A percentile compares a stretch with the other conserved stretches of the same genome.
phyloP scores from a whole-genome alignment of 2,329 filamentous ascomycete genomes.

The Colletotrichum lini region DNA sequence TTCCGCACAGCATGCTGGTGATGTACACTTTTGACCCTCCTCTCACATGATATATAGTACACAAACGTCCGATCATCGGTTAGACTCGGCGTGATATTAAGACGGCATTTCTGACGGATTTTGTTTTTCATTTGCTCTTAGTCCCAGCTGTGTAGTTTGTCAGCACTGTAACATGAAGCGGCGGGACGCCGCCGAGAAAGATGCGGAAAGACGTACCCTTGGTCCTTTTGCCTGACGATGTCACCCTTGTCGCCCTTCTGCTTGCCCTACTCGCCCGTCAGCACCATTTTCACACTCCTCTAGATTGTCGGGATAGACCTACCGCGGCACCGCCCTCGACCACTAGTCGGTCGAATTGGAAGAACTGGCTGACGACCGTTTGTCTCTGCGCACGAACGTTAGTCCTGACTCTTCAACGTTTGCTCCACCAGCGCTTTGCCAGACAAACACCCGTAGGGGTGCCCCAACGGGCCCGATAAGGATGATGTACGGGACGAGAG shows the following conservation, averaged over 20 bases:
- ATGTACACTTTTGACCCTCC: constrained; percentile 14
- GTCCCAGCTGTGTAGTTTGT: constrained; percentile 21
- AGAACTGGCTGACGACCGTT: constrained; percentile 95
- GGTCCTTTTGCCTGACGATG: constrained; percentile 83
- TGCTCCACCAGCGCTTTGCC: too few relatives aligned
- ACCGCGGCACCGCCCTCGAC: constrained; percentile 90
- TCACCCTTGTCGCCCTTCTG: constrained; percentile 76
- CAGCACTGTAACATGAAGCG: not conserved
- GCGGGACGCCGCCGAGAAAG: too few relatives aligned
- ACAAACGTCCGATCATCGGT: constrained; percentile 1
- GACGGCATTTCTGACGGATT: not conserved
- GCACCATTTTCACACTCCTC: not conserved
- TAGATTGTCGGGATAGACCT: constrained; percentile 52
- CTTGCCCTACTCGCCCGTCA: constrained; percentile 69
- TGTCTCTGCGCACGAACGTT: constrained; percentile 77
- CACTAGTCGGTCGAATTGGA: constrained; percentile 90
- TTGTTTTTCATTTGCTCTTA: not conserved
- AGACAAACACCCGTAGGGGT: not conserved
- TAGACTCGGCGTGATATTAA: not conserved
- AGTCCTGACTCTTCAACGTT: constrained; percentile 8
- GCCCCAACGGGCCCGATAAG: too few relatives aligned
- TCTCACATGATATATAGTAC: constrained; percentile 24
- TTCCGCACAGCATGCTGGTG: constrained; percentile 5
- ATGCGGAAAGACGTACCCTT: constrained; percentile 69
- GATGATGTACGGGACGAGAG: too few relatives aligned